Evolutionary conservation across 2,329 filamentous ascomycete genomes (phyloP).

Genomic region (Aspergillus brunneoviolaceus): DNA sequence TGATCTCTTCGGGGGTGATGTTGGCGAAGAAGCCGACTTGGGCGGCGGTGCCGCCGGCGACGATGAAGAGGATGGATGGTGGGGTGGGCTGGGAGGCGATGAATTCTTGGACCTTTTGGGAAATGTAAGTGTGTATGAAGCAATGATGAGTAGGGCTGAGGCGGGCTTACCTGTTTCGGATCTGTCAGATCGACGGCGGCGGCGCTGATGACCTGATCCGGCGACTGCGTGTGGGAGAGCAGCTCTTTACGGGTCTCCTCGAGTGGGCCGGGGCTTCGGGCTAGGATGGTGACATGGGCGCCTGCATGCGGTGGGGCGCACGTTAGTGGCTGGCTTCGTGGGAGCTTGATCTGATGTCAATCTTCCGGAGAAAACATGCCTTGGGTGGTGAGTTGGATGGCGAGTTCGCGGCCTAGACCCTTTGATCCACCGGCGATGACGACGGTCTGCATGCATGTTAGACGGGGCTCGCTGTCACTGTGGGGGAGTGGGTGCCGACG

Average conservation of each 20-base stretch:
- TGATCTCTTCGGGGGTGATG: conserved; percentile 13
- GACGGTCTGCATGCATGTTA: background rate
- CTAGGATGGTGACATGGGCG: conserved; percentile 7
- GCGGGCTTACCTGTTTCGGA: background rate
- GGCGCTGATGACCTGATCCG: background rate
- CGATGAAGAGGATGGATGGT: conserved; percentile 18
- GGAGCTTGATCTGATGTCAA: background rate
- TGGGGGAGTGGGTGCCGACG: background rate
- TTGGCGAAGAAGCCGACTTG: conserved; percentile 22
- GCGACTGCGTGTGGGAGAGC: background rate
- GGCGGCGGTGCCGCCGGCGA: conserved; percentile 17
- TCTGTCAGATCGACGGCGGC: conserved; percentile 4
- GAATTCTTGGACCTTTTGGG: background rate
- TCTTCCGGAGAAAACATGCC: background rate
- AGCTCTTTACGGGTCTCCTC: conserved; percentile 1
- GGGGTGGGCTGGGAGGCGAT: background rate
- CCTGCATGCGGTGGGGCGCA: background rate
- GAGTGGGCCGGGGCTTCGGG: background rate
- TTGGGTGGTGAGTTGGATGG: background rate
- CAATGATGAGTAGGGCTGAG: background rate
- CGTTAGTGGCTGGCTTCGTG: too few relatives aligned
- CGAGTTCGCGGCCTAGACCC: conserved; percentile 7
- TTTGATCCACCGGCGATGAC: conserved; percentile 13
- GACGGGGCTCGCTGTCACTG: background rate
- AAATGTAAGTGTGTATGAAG: too few relatives aligned